Base-by-base conservation (phyloP, 2,329 filamentous ascomycete genomes). In the Colletotrichum siamense region DNA sequence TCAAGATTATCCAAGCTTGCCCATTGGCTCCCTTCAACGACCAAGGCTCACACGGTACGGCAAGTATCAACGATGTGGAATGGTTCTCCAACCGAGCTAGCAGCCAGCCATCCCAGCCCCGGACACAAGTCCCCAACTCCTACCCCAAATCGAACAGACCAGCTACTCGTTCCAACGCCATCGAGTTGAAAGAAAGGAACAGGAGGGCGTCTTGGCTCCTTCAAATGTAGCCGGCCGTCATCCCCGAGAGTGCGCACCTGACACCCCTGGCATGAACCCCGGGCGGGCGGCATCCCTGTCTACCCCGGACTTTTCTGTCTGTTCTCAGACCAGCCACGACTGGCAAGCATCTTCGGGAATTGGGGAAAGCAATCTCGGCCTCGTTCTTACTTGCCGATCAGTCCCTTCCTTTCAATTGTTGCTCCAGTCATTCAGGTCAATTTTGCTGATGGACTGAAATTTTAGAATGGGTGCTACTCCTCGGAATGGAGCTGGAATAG, bases 271-370 rank as follows among this genome's bases (percentile, higher is more conserved):
- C 52, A 18, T 26, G 39, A 28, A 32, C 26, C 66, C 71, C 59
- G 32, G 63, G 18, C 24, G 55, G 68, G 63, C 59, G 24, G 7
- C 30, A 72, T 65, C 76, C 76, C 68, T 77, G 76, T 77, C 49
- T 77, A 76, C 76, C 76, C 76, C 76, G 63, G 76, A 77, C 73
- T 77, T 69, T 69, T 52, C 15, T 44, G 57, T 76, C 63, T 76
- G 72, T 75, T 66, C 75, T 49, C 65, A 52, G 75, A 63, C 75
- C 71, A 77, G 36, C 72, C 61, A 75, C 49, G 71, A 52, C 65
- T 66, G 52, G 65, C 66, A 75, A 65, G 75, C 71, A 75, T 70
- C 71, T 62, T 75, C 61, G 66, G 75, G 66, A 71, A 77, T 75
- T 71, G 66, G 52, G 66, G 28, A 73, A 77, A n/a, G 65, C 71